Evolutionary conservation across 768 basidiomycete genomes (phyloP), one percentile per base, ranked within the genome.

Genomic region (Mrakia gelida): DNA sequence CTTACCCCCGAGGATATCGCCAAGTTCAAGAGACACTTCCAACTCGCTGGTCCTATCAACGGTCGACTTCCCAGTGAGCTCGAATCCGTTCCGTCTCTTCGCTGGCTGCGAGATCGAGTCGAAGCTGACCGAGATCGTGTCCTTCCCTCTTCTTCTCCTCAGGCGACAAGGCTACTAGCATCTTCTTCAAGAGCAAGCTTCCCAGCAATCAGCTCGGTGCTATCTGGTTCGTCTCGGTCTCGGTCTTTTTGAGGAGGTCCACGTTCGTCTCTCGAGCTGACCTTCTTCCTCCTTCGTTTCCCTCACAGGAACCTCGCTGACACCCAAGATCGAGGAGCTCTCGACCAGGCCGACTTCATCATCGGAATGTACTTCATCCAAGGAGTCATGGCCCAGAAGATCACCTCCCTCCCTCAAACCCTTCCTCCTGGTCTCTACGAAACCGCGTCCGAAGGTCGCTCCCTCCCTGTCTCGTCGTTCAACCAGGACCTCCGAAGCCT

Each of bases 341-440:
- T 99, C 79, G 97, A 99, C 84, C 86, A 90, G 23, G 88, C 91
- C 65, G 97, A 99, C 85, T 99, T 99, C 83, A 91, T 92, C 79
- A 90, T 99, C 82, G 97, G 91, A 59, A 95, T 97, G 95, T 94
- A 93, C 84, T 89, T 98, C 83, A 95, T 98, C 80, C 95, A 98
- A 85, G 91, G 89, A n/a, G 86, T 89, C 56, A 97, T 98, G 95
- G 89, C 91, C 74, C 89, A 89, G 75, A 88, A 91, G 79, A 86
- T 93, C 75, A 86, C 90, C 73, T 88, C 87, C 79, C 87, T 95
- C 71, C 95, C 95, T 52, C 84, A 88, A 9, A 85, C 87, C 3
- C 88, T 98, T 26, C 94, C 96, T 30, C 91, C 92, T 4, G 91
- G 90, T 68, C 83, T 96, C 28, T 95, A 95, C 82, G 94, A 96